Evolutionary conservation across 1,139 yeast species (phyloP), one percentile per base, ranked within the genome.

Genomic region (Pichia sp.): DNA sequence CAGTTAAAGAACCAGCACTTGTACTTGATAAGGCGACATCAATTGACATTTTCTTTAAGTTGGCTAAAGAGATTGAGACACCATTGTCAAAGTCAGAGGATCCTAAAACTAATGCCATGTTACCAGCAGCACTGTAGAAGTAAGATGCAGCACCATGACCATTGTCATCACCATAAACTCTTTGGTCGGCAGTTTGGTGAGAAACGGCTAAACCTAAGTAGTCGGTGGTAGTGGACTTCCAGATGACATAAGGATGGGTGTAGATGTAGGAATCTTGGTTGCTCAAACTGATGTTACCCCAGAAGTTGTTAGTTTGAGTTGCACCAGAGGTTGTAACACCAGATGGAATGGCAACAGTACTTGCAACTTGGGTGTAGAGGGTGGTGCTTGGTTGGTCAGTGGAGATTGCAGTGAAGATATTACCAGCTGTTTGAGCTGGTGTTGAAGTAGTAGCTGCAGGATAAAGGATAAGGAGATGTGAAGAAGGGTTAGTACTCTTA

Each of bases 171-270:
- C 90, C 95, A 59, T 71, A 79, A 1, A 81, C 85, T 54, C 83
- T 72, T 51, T 79, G 76, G 11, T 74, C 60, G 1, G 73, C 73
- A 18, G 75, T 71, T 15, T 81, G 76, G 57, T 87, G 89, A 45
- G 85, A 78, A 11, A 86, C 72, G 2, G 85, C 93, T 43, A 88
- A 67, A 2, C 85, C 86, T 38, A 62, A 60, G 44, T 62, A 71
- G 20, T 65, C 66, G 7, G 62, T 55, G 12, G 63, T 67, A 42
- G 63, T 69, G 5, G 78, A 67, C 65, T 69, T 81, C 81, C 86
- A 86, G 38, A 87, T 65, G 0, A 85, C 81, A 61, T 85, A 88
- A 5, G 96, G 96, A 57, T 83, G 87, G 4, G 93, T 77, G 79
- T 82, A 87, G 2, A 82, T 77, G 58, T 72, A 81, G 44, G 76